Evolutionary conservation across 108 stramenopile species (phyloP).

Genomic region (Nannochloropsis salina): DNA sequence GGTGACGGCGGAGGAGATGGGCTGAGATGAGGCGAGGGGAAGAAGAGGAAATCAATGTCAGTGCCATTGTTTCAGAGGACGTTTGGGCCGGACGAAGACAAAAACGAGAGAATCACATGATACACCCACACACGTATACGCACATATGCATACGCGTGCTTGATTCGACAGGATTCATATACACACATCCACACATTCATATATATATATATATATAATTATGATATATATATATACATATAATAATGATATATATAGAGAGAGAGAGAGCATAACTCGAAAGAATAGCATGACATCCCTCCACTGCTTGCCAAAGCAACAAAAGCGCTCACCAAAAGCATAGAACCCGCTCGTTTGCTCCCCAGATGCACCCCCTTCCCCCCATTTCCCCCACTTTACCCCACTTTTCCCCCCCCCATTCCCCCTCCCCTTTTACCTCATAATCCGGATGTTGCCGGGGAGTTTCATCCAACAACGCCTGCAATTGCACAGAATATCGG

Average conservation of each 20-base stretch:
- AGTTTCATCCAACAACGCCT: not conserved
- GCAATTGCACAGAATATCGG: not conserved
- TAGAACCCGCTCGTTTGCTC: too few species aligned
- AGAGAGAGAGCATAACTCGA: not conserved
- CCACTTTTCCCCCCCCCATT: not conserved
- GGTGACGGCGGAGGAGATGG: not conserved
- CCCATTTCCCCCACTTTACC: too few species aligned
- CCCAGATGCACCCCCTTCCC: too few species aligned
- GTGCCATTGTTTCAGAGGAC: too few species aligned
- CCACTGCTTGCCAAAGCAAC: too few species aligned
- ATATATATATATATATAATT: not conserved
- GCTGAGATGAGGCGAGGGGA: not conserved
- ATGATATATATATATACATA: not conserved
- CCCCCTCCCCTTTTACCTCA: not conserved
- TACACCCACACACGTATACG: too few species aligned
- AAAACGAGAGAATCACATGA: too few species aligned
- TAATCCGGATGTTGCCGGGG: not conserved
- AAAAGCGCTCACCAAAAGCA: too few species aligned
- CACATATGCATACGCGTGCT: not conserved
- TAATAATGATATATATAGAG: too few species aligned
- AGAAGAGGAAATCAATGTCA: not conserved
- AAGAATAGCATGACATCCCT: not conserved
- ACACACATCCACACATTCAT: not conserved
- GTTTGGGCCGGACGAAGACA: too few species aligned
- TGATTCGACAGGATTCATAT: not conserved